These are phyloP conservation scores for Fusarium humuli DNA, from an alignment of 2,329 filamentous ascomycete genomes.

Conservation along the genomic window DNA sequence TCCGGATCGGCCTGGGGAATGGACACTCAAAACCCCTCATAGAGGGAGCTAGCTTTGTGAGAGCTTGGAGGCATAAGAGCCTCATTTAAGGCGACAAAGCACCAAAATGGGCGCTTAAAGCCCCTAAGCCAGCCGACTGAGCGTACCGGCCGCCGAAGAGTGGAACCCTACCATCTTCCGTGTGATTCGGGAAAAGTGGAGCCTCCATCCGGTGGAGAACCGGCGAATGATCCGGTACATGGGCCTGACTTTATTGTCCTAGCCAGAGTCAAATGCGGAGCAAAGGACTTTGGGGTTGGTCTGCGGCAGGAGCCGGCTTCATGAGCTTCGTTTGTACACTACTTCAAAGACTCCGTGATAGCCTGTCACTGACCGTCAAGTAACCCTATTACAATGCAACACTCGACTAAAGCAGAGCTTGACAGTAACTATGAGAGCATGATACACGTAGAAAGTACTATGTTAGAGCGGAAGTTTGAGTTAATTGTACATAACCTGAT, in stretches of 20 bases:
- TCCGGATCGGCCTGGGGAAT: neutral
- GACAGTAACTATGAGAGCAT: too few species aligned
- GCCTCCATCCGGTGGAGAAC: neutral
- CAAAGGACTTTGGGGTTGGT: fast-evolving
- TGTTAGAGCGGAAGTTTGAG: too few species aligned
- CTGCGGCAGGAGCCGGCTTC: neutral
- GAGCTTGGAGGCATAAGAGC: neutral
- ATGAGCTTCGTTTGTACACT: neutral
- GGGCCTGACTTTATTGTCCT: neutral
- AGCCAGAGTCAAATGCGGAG: too few species aligned
- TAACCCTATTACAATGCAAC: neutral
- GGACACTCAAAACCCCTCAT: neutral
- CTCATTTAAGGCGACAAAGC: neutral
- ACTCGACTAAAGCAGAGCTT: neutral
- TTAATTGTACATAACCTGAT: too few species aligned
- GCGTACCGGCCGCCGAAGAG: neutral
- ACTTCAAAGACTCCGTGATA: neutral
- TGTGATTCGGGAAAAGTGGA: slow-evolving; percentile 22
- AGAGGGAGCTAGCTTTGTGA: neutral
- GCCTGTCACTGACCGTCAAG: neutral
- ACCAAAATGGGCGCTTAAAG: neutral
- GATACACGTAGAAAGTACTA: neutral
- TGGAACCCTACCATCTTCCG: slow-evolving; percentile 1
- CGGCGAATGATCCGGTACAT: neutral
- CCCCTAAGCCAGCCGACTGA: neutral